Conservation (phyloP, 257 asterid genomes). For the Nemophila menziesii region DNA sequence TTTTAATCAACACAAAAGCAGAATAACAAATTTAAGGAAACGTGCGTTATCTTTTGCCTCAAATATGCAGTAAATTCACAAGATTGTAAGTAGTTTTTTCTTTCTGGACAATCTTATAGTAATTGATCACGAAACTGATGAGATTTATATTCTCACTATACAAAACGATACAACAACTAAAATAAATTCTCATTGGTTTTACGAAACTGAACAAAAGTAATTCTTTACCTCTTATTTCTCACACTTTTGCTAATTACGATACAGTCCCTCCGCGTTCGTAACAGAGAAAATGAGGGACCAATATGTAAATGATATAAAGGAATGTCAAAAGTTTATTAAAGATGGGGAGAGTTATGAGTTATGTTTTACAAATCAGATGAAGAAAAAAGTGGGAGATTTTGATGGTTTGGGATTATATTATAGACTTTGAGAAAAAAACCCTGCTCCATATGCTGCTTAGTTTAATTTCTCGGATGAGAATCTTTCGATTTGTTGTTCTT, state of each 20-base stretch:
- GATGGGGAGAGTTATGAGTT: slow-evolving; percentile 91
- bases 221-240: slow-evolving; percentile 13
- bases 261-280: slow-evolving; percentile 30
- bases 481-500: slow-evolving; percentile 70
- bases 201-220: slow-evolving; percentile 45
- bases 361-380: slow-evolving; percentile 85
- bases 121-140: slow-evolving; percentile 66
- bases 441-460: slow-evolving; percentile 98
- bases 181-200: slow-evolving; percentile 44
- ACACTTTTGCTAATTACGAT: slow-evolving; percentile 7
- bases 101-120: slow-evolving; percentile 73
- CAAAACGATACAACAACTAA: slow-evolving; percentile 27
- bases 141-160: slow-evolving; percentile 52
- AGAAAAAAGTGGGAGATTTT: slow-evolving; percentile 36
- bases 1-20: no score
- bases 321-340: slow-evolving; percentile 62
- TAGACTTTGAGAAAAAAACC: slow-evolving; percentile 69
- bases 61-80: slow-evolving; percentile 68
- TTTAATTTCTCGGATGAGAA: slow-evolving; percentile 65
- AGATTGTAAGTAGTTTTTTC: slow-evolving; percentile 71
- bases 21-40: no score
- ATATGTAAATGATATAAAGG: slow-evolving; percentile 56
- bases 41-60: no score
- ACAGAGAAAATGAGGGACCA: slow-evolving; percentile 65
- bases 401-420: slow-evolving; percentile 58